phyloP scores from a whole-genome alignment of 108 stramenopile species.

The Seminavis robusta region DNA sequence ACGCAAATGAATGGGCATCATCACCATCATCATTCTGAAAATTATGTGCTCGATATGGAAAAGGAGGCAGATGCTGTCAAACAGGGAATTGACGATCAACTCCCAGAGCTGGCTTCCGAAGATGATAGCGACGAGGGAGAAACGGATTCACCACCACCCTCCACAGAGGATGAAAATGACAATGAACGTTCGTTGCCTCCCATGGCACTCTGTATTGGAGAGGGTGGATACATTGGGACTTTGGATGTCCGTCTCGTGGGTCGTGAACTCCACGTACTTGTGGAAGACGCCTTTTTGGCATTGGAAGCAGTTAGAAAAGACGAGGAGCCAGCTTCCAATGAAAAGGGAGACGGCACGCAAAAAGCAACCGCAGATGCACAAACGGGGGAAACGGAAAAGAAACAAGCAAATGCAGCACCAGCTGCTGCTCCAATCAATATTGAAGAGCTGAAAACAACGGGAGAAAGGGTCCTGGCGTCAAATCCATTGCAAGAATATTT shows the following conservation, averaged over 20 bases:
- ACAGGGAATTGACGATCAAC: slow-evolving; percentile 9
- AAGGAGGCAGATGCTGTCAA: slow-evolving; percentile 5
- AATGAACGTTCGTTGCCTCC: slow-evolving; percentile 44
- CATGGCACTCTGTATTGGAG: slow-evolving; percentile 53
- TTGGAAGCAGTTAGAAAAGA: slow-evolving; percentile 58
- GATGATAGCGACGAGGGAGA: slow-evolving; percentile 3
- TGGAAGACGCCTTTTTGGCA: slow-evolving; percentile 75
- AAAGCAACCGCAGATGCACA: slow-evolving; percentile 7
- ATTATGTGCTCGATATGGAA: neutral
- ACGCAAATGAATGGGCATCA: neutral
- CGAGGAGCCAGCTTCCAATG: neutral
- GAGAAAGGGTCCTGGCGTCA: slow-evolving; percentile 65
- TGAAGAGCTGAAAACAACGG: slow-evolving; percentile 34
- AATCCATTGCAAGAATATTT: slow-evolving; percentile 51
- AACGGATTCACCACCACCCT: no score
- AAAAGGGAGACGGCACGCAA: slow-evolving; percentile 18
- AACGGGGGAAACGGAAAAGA: slow-evolving; percentile 10
- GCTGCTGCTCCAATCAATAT: neutral
- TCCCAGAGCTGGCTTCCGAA: no score
- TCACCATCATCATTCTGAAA: neutral
- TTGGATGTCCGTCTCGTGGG: slow-evolving; percentile 65
- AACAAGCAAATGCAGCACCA: slow-evolving; percentile 18
- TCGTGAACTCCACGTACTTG: slow-evolving; percentile 62
- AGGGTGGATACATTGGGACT: slow-evolving; percentile 66
- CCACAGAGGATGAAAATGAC: slow-evolving; percentile 41